Percentiles rank a stretch among this genome's conserved stretches.
phyloP scores from a whole-genome alignment of 306 rosid species.

The Cicer yamashitae region DNA sequence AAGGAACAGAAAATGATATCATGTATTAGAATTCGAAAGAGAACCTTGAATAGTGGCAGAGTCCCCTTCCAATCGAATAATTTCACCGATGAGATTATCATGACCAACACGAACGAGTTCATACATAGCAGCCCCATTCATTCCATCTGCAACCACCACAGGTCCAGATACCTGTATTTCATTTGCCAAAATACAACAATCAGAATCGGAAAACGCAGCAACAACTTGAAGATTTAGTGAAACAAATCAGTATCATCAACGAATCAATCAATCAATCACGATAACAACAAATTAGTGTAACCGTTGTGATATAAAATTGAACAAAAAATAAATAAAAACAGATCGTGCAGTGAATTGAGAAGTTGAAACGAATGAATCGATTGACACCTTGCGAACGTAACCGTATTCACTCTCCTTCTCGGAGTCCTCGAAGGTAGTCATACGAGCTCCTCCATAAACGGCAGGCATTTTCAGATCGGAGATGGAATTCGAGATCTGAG shows the following conservation, averaged over 20 bases:
- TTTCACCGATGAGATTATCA: conserved; percentile 95
- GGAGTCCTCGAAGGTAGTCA: conserved; percentile 93
- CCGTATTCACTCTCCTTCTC: conserved; percentile 99
- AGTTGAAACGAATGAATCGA: background rate
- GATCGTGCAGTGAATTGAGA: conserved; percentile 22
- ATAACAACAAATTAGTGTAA: background rate
- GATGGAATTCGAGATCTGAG: conserved; percentile 48
- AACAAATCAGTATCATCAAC: background rate
- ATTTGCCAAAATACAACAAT: background rate
- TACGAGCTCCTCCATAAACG: conserved; percentile 79
- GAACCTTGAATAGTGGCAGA: conserved; percentile 99
- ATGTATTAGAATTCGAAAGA: background rate
- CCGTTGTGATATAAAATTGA: background rate
- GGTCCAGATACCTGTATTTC: conserved; percentile 94
- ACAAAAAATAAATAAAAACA: conserved; percentile 13
- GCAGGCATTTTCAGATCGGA: conserved; percentile 74
- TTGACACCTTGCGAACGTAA: conserved; percentile 86
- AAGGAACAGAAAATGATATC: background rate
- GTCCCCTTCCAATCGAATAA: conserved; percentile 93
- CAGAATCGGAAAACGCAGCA: background rate
- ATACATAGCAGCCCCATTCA: conserved; percentile 99
- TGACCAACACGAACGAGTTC: conserved; percentile 96
- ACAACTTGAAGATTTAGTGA: background rate
- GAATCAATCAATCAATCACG: conserved; percentile 2
- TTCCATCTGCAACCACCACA: conserved; percentile 96